Evolutionary conservation across 225 moss, liverwort and hornwort genomes (phyloP).

Genomic region (Marchantia paleacea): DNA sequence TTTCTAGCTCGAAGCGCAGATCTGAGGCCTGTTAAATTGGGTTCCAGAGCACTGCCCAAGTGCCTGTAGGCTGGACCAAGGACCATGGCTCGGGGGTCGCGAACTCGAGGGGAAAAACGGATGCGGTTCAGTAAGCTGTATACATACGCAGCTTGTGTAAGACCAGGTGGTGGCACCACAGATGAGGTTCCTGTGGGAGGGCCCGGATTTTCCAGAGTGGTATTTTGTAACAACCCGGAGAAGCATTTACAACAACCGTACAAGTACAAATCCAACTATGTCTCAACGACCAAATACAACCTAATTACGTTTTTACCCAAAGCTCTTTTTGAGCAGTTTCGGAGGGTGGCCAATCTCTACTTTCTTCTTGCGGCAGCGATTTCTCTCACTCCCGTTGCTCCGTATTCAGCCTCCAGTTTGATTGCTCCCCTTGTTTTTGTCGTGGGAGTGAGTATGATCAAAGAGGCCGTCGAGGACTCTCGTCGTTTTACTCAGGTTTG

Average conservation of each 20-base stretch:
- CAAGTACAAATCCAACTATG: conserved; percentile 85
- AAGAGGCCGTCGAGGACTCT: conserved; percentile 94
- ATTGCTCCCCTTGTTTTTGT: conserved; percentile 95
- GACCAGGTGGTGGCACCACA: conserved; percentile 48
- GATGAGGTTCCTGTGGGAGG: conserved; percentile 58
- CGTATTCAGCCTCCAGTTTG: conserved; percentile 56
- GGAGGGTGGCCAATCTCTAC: conserved; percentile 92
- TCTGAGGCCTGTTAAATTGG: not conserved
- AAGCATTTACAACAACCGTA: conserved; percentile 61
- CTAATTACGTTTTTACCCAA: conserved; percentile 74
- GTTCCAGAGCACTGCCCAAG: not conserved
- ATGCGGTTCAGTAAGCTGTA: conserved; percentile 96
- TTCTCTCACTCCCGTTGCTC: conserved; percentile 66
- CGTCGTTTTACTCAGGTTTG: conserved; percentile 86
- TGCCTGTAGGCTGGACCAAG: not conserved
- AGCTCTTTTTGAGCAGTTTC: conserved; percentile 95
- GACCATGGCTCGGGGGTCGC: conserved; percentile 13
- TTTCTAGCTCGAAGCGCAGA: not conserved
- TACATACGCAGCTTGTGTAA: conserved; percentile 66
- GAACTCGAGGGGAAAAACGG: conserved; percentile 45
- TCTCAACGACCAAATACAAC: conserved; percentile 96
- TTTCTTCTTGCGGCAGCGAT: conserved; percentile 79
- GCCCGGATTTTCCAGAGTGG: conserved; percentile 90
- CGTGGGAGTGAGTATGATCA: conserved; percentile 93
- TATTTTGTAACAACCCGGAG: conserved; percentile 78